Conservation (phyloP, 2,329 filamentous ascomycete genomes). For the Ceratocystis variospora region DNA sequence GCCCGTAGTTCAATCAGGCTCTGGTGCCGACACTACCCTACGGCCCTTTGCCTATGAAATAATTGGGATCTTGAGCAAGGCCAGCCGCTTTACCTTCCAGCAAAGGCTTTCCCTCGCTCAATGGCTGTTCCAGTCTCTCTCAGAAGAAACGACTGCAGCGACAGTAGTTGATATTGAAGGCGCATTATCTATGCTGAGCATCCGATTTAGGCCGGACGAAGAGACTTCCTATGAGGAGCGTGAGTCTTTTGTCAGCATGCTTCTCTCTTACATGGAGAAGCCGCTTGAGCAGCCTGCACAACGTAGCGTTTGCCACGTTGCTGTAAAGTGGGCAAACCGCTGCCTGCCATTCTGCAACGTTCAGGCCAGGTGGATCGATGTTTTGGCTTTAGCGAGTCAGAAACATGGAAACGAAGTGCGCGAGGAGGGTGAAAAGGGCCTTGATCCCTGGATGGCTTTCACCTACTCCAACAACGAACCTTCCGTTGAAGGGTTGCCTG, state of each 20-base stretch:
- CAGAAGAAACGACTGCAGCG: conserved; percentile 60
- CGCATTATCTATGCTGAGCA: conserved; percentile 58
- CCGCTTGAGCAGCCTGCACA: conserved; percentile 37
- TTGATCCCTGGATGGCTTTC: conserved; percentile 51
- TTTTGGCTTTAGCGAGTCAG: conserved; percentile 64
- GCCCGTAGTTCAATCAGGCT: conserved; percentile 51
- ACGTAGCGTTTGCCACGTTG: conserved; percentile 67
- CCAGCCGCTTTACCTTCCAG: conserved; percentile 41
- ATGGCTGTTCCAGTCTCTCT: conserved; percentile 75
- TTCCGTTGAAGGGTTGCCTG: conserved; percentile 27
- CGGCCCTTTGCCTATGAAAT: conserved; percentile 79
- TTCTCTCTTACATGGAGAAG: conserved; percentile 54
- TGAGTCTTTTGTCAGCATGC: conserved; percentile 35
- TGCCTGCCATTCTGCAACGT: conserved; percentile 70
- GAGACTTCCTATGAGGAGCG: conserved; percentile 9
- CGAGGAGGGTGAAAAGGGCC: conserved; percentile 78
- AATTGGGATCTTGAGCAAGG: conserved; percentile 65
- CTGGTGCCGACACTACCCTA: conserved; percentile 49
- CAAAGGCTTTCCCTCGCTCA: conserved; percentile 42
- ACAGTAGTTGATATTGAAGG: conserved; percentile 82
- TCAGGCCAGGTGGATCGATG: conserved; percentile 72
- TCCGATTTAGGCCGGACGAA: conserved; percentile 30
- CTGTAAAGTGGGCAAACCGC: conserved; percentile 78
- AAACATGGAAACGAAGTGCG: conserved; percentile 49
- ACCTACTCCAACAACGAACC: conserved; percentile 32